Evolutionary conservation across 306 rosid genomes (phyloP), one percentile per base, ranked within the genome.

Genomic region (Casuarina equisetifolia): DNA sequence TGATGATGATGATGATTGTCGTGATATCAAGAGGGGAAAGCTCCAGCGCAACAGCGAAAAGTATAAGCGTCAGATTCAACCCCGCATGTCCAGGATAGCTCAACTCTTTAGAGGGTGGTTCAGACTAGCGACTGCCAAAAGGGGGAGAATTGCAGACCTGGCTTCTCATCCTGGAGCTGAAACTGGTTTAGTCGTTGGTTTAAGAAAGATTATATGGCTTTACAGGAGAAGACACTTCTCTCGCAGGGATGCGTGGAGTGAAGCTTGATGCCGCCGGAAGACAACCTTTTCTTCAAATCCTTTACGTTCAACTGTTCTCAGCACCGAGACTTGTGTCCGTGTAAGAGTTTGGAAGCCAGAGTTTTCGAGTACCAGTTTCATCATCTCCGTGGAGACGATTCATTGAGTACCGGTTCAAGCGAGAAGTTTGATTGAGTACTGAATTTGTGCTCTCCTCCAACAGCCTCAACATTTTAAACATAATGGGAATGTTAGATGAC

Each of bases 101-200:
- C 69, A 66, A n/a, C 78, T 86, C 52, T 83, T 79, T 70, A 87
- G 90, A 83, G 88, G 87, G 67, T 84, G 89, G 85, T 78, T 89
- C 57, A 79, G 73, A 73, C 64, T 82, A 69, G 74, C 82, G 64
- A 70, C 82, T 38, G 71, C 73, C 46, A 83, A 80, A 76, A 79
- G 71, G 79, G 75, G 69, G 15, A 76, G 85, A 77, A 59, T 49
- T 50, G 80, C 77, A 70, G 67, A 84, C 45, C 52, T 79, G 82
- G 66, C 83, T 44, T 82, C 84, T 46, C 80, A 84, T 61, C 55
- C 86, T 38, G 74, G 77, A 59, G 55, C 80, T 67, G 82, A 84
- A 64, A 78, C 74, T 63, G 82, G 90, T 72, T 74, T 90, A 72
- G 49, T 88, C 44, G 76, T 59, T 58, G 84, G 92, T 81, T 83